These are phyloP conservation scores for Globisporangium carolinianum DNA, from an alignment of 352 stramenopile species.

Conservation along the genomic window DNA sequence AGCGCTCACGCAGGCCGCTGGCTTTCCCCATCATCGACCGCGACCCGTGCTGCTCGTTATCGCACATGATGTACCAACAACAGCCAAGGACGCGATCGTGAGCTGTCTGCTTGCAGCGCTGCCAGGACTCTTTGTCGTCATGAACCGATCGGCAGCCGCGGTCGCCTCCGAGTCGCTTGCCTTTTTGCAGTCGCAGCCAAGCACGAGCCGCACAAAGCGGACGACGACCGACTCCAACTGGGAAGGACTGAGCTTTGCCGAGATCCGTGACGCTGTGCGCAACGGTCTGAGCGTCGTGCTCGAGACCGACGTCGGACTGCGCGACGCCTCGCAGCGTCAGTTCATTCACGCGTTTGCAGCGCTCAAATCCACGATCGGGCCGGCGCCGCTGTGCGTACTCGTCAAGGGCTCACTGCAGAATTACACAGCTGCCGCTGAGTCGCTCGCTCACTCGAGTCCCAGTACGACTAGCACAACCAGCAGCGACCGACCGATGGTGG, in stretches of 20 bases:
- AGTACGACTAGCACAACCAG: neutral
- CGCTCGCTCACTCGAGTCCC: neutral
- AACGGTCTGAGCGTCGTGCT: constrained; percentile 62
- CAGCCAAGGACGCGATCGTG: constrained; percentile 29
- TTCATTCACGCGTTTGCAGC: constrained; percentile 60
- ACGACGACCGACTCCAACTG: constrained; percentile 6
- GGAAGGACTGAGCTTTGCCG: constrained; percentile 20
- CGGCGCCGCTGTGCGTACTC: constrained; percentile 56
- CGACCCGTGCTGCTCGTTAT: constrained; percentile 66
- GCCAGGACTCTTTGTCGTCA: constrained; percentile 63
- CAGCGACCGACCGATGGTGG: constrained; percentile 18
- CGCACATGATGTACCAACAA: constrained; percentile 50
- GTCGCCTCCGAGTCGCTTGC: constrained; percentile 7
- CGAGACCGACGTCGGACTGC: constrained; percentile 70
- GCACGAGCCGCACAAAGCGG: neutral
- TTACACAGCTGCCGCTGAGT: constrained; percentile 13
- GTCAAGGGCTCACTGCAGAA: constrained; percentile 47
- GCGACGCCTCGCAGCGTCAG: constrained; percentile 38
- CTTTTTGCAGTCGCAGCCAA: constrained; percentile 2
- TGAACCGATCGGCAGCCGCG: constrained; percentile 31
- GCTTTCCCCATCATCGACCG: constrained; percentile 27
- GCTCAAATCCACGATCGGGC: constrained; percentile 58
- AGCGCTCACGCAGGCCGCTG: constrained; percentile 27
- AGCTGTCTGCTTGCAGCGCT: constrained; percentile 33
- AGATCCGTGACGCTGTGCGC: constrained; percentile 28